phyloP scores from a whole-genome alignment of 805 yeast genomes.

The Pichia kluyveri region DNA sequence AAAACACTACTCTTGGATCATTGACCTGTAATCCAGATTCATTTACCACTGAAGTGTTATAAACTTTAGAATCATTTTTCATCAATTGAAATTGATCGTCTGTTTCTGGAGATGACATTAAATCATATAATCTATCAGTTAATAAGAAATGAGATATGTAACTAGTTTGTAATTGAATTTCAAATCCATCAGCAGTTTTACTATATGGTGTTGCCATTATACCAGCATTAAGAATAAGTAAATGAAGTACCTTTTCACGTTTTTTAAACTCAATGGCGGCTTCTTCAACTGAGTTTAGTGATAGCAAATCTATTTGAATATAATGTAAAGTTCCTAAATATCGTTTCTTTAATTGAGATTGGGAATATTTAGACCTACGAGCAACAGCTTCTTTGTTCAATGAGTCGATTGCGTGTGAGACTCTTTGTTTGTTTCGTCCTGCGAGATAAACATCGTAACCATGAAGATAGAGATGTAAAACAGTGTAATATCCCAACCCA shows the following conservation, averaged over 20 bases:
- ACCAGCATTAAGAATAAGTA: constrained; percentile 73
- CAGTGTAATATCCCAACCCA: constrained; percentile 75
- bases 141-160: constrained; percentile 68
- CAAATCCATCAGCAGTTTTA: constrained; percentile 55
- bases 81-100: neutral
- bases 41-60: neutral
- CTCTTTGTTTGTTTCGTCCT: constrained; percentile 53
- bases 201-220: constrained; percentile 68
- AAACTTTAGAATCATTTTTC: neutral
- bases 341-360: constrained; percentile 16
- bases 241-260: constrained; percentile 43
- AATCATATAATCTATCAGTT: constrained; percentile 49
- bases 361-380: constrained; percentile 17
- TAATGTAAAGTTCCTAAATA: constrained; percentile 42
- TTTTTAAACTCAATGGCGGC: constrained; percentile 40
- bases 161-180: constrained; percentile 72
- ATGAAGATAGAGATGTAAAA: constrained; percentile 65
- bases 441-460: constrained; percentile 71
- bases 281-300: constrained; percentile 34
- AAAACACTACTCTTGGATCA: constrained; percentile 48
- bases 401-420: constrained; percentile 47
- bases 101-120: constrained; percentile 31
- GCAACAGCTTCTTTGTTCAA: constrained; percentile 44
- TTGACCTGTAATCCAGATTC: constrained; percentile 9
- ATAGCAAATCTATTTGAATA: constrained; percentile 48